Percentiles rank a stretch among this genome's conserved stretches.
Conservation (phyloP, 2,329 filamentous ascomycete genomes). For the Fusarium coffeatum region DNA sequence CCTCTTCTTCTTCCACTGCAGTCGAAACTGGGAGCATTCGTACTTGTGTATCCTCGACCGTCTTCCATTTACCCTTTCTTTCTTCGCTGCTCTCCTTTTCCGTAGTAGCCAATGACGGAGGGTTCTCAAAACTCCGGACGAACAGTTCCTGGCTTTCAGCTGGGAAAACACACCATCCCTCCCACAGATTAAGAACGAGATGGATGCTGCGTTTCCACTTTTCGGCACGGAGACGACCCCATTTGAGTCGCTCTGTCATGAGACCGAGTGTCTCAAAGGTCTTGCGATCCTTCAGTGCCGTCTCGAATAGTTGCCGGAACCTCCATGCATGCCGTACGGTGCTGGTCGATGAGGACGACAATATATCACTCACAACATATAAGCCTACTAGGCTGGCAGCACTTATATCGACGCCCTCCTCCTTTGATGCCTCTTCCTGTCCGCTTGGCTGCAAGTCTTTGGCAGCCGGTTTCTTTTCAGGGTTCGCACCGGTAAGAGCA, state of each 20-base stretch:
- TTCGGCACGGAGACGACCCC: conserved; percentile 84
- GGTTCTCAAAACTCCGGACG: conserved; percentile 75
- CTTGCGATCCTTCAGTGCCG: conserved; percentile 72
- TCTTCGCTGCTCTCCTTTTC: conserved; percentile 45
- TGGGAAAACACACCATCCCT: conserved; percentile 78
- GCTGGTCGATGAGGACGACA: conserved; percentile 80
- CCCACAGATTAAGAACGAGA: conserved; percentile 77
- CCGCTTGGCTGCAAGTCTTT: conserved; percentile 47
- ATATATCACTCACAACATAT: conserved; percentile 81
- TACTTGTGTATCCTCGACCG: conserved; percentile 54
- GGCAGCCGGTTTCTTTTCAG: conserved; percentile 58
- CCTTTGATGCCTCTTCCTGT: conserved; percentile 54
- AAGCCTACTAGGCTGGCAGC: conserved; percentile 81
- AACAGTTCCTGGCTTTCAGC: conserved; percentile 79
- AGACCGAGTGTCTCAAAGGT: conserved; percentile 81
- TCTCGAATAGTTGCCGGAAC: conserved; percentile 83
- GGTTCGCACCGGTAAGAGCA: conserved; percentile 77
- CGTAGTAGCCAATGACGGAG: conserved; percentile 60
- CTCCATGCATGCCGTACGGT: conserved; percentile 88
- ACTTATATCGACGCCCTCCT: conserved; percentile 70
- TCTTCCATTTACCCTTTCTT: conserved; percentile 62
- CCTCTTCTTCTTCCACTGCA: conserved; percentile 55
- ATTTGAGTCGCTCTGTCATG: conserved; percentile 76
- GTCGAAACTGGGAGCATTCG: conserved; percentile 41
- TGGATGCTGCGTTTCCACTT: conserved; percentile 85